Conservation (phyloP, 306 rosid genomes). For the Pueraria montana region DNA sequence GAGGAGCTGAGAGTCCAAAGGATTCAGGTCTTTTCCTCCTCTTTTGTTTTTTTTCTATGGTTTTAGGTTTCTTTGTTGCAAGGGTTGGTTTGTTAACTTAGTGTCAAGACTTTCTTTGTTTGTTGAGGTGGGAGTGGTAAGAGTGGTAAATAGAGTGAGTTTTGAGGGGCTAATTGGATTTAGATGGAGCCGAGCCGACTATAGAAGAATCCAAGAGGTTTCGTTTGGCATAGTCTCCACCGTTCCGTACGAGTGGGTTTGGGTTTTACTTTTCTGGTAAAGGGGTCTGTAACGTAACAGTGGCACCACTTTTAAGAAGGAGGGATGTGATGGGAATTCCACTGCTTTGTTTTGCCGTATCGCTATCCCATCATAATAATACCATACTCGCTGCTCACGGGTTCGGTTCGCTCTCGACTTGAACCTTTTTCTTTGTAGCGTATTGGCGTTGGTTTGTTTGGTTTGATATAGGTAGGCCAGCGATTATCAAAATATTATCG, state of each 20-base stretch:
- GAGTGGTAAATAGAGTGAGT: background rate
- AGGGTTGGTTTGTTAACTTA: background rate
- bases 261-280: slow-evolving; percentile 7
- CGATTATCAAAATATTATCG: too few relatives aligned
- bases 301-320: slow-evolving; percentile 2
- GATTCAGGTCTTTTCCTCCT: background rate
- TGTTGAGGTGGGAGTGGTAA: slow-evolving; percentile 16
- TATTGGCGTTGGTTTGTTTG: too few relatives aligned
- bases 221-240: background rate
- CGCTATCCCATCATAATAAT: too few relatives aligned
- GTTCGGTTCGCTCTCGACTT: too few relatives aligned
- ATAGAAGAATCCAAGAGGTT: slow-evolving; percentile 48
- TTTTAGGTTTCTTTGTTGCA: slow-evolving; percentile 1
- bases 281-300: slow-evolving; percentile 35
- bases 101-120: background rate
- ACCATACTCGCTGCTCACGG: too few relatives aligned
- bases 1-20: background rate
- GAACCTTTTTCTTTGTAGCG: too few relatives aligned
- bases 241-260: slow-evolving; percentile 43
- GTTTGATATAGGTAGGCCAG: too few relatives aligned
- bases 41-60: background rate
- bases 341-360: slow-evolving; percentile 4
- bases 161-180: background rate
- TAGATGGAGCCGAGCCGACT: slow-evolving; percentile 20
- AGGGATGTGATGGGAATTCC: slow-evolving; percentile 39